A percentile compares a stretch with the other conserved stretches of the same genome.
These are phyloP conservation scores for Paspalum vaginatum DNA, from an alignment of 176 grass and related monocot genomes.

Conservation along the genomic window DNA sequence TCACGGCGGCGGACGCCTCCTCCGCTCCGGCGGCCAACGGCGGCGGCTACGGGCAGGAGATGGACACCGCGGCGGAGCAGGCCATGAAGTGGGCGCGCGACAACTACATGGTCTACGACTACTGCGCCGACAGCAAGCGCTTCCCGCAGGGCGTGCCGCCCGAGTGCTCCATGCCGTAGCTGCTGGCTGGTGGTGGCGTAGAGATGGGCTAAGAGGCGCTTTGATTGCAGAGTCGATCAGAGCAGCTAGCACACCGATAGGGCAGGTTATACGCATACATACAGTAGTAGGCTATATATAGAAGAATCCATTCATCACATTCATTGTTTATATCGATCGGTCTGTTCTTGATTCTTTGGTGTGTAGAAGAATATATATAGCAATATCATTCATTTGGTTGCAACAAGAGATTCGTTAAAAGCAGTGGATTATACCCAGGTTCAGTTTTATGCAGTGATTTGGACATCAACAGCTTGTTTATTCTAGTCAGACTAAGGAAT, in stretches of 20 bases:
- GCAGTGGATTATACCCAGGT: too few relatives aligned
- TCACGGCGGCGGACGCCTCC: constrained; percentile 22
- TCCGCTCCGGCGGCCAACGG: not conserved
- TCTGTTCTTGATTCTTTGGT: too few relatives aligned
- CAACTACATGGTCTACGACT: constrained; percentile 67
- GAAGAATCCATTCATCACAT: not conserved
- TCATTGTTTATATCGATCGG: constrained; percentile 16
- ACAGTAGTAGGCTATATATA: not conserved
- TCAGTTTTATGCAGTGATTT: not conserved
- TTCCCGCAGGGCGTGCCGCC: constrained; percentile 41
- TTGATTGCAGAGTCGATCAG: constrained; percentile 33
- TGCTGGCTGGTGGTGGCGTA: constrained; percentile 25
- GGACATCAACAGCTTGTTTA: not conserved
- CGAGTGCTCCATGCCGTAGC: constrained; percentile 57
- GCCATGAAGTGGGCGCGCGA: constrained; percentile 49
- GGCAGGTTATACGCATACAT: not conserved
- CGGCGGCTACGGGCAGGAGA: constrained; percentile 36
- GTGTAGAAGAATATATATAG: not conserved
- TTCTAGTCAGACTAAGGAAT: not conserved
- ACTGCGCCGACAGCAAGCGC: constrained; percentile 49
- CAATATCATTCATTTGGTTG: not conserved
- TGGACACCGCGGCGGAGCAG: constrained; percentile 51
- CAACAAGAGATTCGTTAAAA: not conserved
- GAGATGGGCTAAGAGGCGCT: constrained; percentile 19
- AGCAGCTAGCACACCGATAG: not conserved